These are phyloP conservation scores for Panaeolus cyanescens DNA, from an alignment of 768 basidiomycete genomes.

Conservation along the genomic window DNA sequence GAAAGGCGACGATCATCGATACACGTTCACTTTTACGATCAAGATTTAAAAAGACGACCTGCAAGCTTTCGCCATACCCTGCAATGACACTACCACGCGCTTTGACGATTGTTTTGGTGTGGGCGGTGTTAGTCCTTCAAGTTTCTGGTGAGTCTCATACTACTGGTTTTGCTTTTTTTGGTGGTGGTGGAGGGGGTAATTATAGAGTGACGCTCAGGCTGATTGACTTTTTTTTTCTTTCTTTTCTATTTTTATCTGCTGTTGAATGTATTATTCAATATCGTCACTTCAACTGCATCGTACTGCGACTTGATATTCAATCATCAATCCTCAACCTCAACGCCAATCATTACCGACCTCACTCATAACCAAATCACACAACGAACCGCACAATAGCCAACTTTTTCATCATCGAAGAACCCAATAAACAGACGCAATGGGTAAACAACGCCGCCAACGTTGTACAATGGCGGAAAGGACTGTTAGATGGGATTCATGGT, in stretches of 20 bases:
- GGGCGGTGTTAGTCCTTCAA: neutral
- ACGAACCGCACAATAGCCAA: neutral
- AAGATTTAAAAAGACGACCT: neutral
- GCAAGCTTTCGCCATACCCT: neutral
- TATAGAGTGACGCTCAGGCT: too few species aligned
- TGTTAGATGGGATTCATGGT: conserved; percentile 55
- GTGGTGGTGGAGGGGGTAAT: too few species aligned
- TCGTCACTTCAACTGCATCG: too few species aligned
- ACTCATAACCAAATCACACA: too few species aligned
- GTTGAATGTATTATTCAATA: too few species aligned
- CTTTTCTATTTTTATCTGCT: too few species aligned
- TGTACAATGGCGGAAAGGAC: conserved; percentile 67
- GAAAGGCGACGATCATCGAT: neutral
- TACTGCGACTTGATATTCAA: too few species aligned
- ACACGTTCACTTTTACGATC: neutral
- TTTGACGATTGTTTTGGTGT: neutral
- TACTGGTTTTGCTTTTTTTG: too few species aligned
- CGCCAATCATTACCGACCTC: too few species aligned
- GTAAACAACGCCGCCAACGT: conserved; percentile 54
- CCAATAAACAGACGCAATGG: conserved; percentile 51
- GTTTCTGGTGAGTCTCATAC: neutral
- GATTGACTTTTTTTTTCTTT: too few species aligned
- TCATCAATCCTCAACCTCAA: too few species aligned
- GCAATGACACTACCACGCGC: neutral
- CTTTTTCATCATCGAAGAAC: conserved; percentile 55